Base-by-base conservation (phyloP, 1,284 basidiomycete species). In the Cystobasidium pallidum region DNA sequence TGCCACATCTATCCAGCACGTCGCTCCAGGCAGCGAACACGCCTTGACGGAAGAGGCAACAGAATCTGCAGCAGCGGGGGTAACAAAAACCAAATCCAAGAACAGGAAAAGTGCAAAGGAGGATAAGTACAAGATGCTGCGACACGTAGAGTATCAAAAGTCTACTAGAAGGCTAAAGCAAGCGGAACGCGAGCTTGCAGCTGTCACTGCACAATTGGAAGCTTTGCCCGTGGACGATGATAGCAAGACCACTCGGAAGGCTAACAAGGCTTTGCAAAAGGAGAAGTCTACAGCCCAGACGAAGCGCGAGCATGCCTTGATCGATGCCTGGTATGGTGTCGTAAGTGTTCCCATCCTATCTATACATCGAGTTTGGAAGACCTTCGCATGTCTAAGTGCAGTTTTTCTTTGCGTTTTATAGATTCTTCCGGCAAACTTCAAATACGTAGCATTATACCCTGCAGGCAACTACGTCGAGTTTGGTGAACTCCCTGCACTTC, bases 41-140 rank as follows among this genome's bases (percentile, higher is more conserved):
- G 19, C n/a, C 2, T 3, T 34, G 1, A 39, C 11, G 24, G 11
- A 47, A 24, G 51, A 39, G 3, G 49, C 21, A 13, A 41, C 43
- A 55, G 26, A 47, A 41, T 49, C 7, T 47, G 41, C 39, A 24
- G 36, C 17, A 17, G n/a, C n/a, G n/a, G 32, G 57, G 26, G 8
- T 19, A 26, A 13, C 59, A 55, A 45, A 51, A 30, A 24, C 41
- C 17, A 43, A 24, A 52, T n/a, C 28, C n/a, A 61, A 47, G 39
- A 62, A 51, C 51, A 64, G 32, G 45, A 64, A 58, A 64, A 71
- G 59, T 28, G 41, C 41, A 13, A 49, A 41, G 24, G 58, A 45
- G 67, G 43, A 52, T 32, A 66, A 57, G 61, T 71, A 71, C 61
- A 71, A 71, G 41, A 63, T 71, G 61, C 36, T 71, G 13, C 59